phyloP scores from a whole-genome alignment of 164 flowering plant genomes.

The Litsea cubeba region DNA sequence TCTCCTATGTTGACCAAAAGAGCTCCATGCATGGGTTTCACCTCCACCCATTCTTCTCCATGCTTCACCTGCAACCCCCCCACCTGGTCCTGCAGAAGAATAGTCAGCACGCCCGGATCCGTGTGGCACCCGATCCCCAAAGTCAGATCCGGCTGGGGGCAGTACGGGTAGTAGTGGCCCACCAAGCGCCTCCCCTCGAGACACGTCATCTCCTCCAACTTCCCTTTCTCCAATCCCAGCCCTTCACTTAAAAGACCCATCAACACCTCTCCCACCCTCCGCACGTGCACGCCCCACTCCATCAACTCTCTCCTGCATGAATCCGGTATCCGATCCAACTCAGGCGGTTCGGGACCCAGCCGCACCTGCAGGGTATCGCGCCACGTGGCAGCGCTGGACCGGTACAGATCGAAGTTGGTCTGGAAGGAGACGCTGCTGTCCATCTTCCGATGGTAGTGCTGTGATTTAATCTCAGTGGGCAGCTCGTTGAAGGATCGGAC shows the following conservation, averaged over 20 bases:
- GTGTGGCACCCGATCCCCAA: conserved; percentile 53
- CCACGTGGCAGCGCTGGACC: conserved; percentile 30
- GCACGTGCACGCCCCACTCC: conserved; percentile 34
- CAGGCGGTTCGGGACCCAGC: conserved; percentile 10
- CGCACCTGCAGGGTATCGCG: conserved; percentile 19
- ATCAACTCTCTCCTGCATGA: conserved; percentile 29
- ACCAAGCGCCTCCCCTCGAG: conserved; percentile 36
- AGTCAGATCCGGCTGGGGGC: conserved; percentile 72
- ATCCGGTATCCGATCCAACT: conserved; percentile 11
- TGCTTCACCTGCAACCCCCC: conserved; percentile 60
- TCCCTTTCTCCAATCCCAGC: conserved; percentile 37
- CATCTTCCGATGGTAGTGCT: conserved; percentile 5
- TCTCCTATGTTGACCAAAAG: conserved; percentile 62
- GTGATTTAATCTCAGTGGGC: not conserved
- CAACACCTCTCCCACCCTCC: conserved; percentile 32
- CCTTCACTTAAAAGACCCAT: conserved; percentile 53
- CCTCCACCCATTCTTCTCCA: conserved; percentile 53
- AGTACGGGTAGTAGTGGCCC: conserved; percentile 61
- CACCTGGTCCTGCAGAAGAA: conserved; percentile 50
- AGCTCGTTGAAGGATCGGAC: conserved; percentile 9
- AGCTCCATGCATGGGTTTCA: conserved; percentile 53
- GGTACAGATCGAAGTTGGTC: conserved; percentile 20
- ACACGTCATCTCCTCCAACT: conserved; percentile 37
- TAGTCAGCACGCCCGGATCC: conserved; percentile 57
- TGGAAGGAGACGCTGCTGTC: conserved; percentile 9